Evolutionary conservation across 495 filamentous ascomycete genomes (phyloP).

Genomic region (Penicillium chermesinum): DNA sequence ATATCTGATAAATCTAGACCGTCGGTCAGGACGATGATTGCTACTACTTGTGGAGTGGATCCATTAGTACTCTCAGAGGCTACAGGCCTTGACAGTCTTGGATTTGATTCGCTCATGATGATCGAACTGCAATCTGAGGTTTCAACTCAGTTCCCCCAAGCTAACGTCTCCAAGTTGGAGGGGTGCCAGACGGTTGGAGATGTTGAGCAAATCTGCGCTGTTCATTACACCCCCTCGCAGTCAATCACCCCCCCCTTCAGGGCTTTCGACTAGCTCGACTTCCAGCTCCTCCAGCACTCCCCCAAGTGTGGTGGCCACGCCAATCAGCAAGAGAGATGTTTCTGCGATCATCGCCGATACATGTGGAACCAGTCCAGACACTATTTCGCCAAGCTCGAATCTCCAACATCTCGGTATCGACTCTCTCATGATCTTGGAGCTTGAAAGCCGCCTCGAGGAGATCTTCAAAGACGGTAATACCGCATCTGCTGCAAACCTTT

Average conservation of each 20-base stretch:
- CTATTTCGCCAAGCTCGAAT: background rate
- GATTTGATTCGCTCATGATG: conserved; percentile 1
- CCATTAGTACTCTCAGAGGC: background rate
- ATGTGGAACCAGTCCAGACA: background rate
- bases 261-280: background rate
- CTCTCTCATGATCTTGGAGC: background rate
- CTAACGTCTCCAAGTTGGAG: background rate
- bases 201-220: background rate
- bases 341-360: background rate
- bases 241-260: too few species aligned
- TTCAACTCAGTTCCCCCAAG: background rate
- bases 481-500: background rate
- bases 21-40: background rate
- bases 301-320: background rate
- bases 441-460: too few species aligned
- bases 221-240: too few species aligned
- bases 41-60: background rate
- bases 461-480: background rate
- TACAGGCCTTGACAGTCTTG: background rate
- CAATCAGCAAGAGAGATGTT: background rate
- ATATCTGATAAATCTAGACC: background rate
- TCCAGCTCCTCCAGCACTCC: background rate
- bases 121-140: background rate
- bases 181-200: background rate
- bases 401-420: background rate